Evolutionary conservation across 2,329 filamentous ascomycete genomes (phyloP).

Genomic region (Leptographium wingfieldii): DNA sequence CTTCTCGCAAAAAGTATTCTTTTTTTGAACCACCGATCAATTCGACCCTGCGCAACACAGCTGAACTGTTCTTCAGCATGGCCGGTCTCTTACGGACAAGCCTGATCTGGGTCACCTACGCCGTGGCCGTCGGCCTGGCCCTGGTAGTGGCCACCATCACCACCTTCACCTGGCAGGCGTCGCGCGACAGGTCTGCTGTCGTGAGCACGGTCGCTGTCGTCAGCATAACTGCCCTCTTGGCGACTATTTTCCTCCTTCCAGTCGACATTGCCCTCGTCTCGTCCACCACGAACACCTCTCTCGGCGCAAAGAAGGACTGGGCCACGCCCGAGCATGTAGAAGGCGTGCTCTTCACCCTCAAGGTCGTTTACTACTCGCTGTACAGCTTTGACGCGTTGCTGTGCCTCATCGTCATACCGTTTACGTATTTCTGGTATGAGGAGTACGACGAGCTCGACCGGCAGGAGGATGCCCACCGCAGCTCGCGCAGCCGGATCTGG

Average conservation of each 20-base stretch:
- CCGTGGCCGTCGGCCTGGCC: conserved; percentile 64
- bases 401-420: conserved; percentile 81
- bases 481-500: conserved; percentile 57
- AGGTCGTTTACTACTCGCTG: conserved; percentile 81
- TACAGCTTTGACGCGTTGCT: conserved; percentile 87
- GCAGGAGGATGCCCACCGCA: conserved; percentile 64
- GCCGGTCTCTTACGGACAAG: conserved; percentile 63
- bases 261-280: conserved; percentile 94
- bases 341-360: conserved; percentile 66
- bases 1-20: too few relatives aligned
- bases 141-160: conserved; percentile 70
- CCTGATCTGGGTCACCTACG: conserved; percentile 92
- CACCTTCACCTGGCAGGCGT: conserved; percentile 82
- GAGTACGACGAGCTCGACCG: conserved; percentile 88
- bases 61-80: background rate
- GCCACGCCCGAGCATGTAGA: conserved; percentile 71
- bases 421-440: conserved; percentile 97
- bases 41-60: background rate
- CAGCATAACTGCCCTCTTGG: conserved; percentile 75
- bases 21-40: too few relatives aligned
- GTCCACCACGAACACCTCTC: conserved; percentile 62
- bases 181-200: conserved; percentile 68
- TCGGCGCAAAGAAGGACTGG: conserved; percentile 87
- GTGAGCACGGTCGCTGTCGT: conserved; percentile 79
- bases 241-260: conserved; percentile 82